These are phyloP conservation scores for Annulohypoxylon bovei DNA, from an alignment of 495 filamentous ascomycete species.

Conservation along the genomic window DNA sequence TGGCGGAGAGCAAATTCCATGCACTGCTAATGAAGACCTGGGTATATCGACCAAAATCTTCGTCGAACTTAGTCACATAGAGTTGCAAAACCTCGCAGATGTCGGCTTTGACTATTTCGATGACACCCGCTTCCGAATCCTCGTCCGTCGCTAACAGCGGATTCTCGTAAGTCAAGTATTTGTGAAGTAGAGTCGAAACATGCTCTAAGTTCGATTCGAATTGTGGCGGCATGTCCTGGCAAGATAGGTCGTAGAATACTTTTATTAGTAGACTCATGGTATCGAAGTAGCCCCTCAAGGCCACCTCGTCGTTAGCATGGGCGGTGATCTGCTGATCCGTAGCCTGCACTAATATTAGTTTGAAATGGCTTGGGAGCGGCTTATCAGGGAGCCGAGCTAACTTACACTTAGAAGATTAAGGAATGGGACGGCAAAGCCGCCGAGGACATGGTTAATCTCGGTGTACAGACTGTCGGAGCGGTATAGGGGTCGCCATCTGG, in stretches of 20 bases:
- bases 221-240: constrained; percentile 91
- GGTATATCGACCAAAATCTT: constrained; percentile 83
- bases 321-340: constrained; percentile 81
- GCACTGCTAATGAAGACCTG: constrained; percentile 85
- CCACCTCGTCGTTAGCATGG: constrained; percentile 76
- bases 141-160: constrained; percentile 81
- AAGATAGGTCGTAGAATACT: constrained; percentile 93
- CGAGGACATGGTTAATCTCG: constrained; percentile 94
- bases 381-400: neutral
- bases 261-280: constrained; percentile 88
- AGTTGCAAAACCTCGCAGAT: constrained; percentile 90
- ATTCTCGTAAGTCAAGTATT: constrained; percentile 92
- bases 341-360: constrained; percentile 58
- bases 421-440: constrained; percentile 82
- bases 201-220: constrained; percentile 85
- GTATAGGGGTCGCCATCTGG: constrained; percentile 92
- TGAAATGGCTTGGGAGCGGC: neutral
- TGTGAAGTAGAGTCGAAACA: constrained; percentile 83
- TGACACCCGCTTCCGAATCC: constrained; percentile 82
- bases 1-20: constrained; percentile 88
- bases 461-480: constrained; percentile 88
- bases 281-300: constrained; percentile 76
- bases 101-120: constrained; percentile 88
- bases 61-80: constrained; percentile 92
- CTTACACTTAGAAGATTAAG: constrained; percentile 77